Evolutionary conservation across 225 moss, liverwort and hornwort species (phyloP).

Genomic region (Antitrichia curtipendula): DNA sequence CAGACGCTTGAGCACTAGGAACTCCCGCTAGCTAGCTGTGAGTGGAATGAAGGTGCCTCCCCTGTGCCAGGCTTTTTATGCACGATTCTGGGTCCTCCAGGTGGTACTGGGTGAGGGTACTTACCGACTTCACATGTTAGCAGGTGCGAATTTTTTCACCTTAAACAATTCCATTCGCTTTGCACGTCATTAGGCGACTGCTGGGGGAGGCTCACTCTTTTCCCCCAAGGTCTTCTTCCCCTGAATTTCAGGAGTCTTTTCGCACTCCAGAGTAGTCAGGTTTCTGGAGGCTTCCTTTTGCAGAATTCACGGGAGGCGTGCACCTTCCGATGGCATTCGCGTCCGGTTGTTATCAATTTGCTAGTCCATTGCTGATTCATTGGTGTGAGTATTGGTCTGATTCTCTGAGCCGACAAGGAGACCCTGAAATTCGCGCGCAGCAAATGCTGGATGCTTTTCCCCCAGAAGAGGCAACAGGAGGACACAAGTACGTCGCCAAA

Average conservation of each 20-base stretch:
- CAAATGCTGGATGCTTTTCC: background rate
- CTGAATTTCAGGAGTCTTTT: background rate
- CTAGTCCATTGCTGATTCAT: background rate
- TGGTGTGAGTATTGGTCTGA: background rate
- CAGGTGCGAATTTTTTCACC: background rate
- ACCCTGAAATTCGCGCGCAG: background rate
- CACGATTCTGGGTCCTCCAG: background rate
- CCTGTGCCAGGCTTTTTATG: background rate
- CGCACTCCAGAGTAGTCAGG: background rate
- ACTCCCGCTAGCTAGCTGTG: background rate
- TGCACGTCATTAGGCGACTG: background rate
- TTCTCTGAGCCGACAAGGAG: background rate
- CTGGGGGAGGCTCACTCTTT: background rate
- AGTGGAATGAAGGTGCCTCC: background rate
- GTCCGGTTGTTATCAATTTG: background rate
- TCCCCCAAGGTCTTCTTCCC: background rate
- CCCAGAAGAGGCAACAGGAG: background rate
- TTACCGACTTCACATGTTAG: constrained; percentile 19
- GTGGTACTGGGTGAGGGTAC: background rate
- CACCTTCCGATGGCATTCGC: background rate
- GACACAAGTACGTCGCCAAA: background rate
- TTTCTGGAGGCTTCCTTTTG: background rate
- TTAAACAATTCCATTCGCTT: background rate
- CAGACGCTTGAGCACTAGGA: background rate
- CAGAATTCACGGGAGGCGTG: background rate